These are phyloP conservation scores for Orobanche coerulescens DNA, from an alignment of 257 asterid genomes.

Conservation along the genomic window DNA sequence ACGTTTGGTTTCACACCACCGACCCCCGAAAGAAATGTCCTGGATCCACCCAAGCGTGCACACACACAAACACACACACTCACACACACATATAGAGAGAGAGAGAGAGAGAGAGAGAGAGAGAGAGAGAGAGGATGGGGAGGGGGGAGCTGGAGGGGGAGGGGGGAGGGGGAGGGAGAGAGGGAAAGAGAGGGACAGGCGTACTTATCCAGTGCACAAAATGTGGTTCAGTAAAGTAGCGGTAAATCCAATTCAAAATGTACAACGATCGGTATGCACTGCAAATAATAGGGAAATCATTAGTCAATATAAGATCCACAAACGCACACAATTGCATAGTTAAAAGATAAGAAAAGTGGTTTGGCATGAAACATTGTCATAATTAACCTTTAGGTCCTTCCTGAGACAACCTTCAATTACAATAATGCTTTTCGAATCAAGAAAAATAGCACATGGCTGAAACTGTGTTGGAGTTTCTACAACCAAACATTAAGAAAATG, in stretches of 20 bases:
- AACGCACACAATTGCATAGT: neutral
- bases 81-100: neutral
- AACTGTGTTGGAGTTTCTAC: too few species aligned
- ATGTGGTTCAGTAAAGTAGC: slow-evolving; percentile 85
- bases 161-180: too few species aligned
- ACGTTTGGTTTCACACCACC: too few species aligned
- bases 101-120: slow-evolving; percentile 23
- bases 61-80: neutral
- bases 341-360: neutral
- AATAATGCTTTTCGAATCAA: neutral
- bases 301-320: neutral
- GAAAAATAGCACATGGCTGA: neutral
- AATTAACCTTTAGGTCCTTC: neutral
- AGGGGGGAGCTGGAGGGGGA: too few species aligned
- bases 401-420: neutral
- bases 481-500: too few species aligned
- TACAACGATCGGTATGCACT: slow-evolving; percentile 75
- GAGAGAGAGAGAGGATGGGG: too few species aligned
- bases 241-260: slow-evolving; percentile 84
- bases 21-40: too few species aligned
- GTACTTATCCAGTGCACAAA: slow-evolving; percentile 80
- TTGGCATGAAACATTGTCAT: neutral
- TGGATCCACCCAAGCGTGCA: too few species aligned
- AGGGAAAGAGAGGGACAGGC: slow-evolving; percentile 12
- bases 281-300: slow-evolving; percentile 27